Base-by-base conservation (phyloP, 345 rosid species). In the Populus alba region DNA sequence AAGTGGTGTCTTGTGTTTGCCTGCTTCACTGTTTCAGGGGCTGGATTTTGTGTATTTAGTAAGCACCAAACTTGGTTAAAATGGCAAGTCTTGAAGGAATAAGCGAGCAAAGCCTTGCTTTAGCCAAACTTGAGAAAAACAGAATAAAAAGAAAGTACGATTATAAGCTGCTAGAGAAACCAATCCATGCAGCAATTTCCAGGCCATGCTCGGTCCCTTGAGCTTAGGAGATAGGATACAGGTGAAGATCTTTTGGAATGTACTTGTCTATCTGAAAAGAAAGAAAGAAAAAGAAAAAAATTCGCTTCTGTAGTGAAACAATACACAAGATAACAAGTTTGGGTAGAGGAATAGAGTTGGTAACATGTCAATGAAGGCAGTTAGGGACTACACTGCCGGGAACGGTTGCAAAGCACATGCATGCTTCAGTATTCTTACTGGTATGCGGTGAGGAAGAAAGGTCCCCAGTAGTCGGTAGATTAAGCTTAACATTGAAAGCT, bases 361-460 rank as follows among this genome's bases (percentile, higher is more conserved):
- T 78, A 78, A 63, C 31, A 55, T 77, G 77, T 77, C 49, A 68
- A 7, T 73, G 51, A 65, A 47, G 33, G 82, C 75, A 80, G 79
- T 79, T 76, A 61, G 39, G 47, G 7, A 29, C n/a, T n/a, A 18
- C 38, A 70, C 67, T 55, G 73, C 41, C 53, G 1, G 45, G 71
- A 81, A 10, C 66, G 70, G 49, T 78, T 68, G 37, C 68, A 33
- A 22, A 9, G 59, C 85, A 76, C 73, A 79, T 72, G 85, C 73
- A 75, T 70, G 82, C 70, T 61, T 66, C 76, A 25, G 10, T 71
- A 74, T 65, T 71, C 45, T 59, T 33, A 45, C 62, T 27, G 0
- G 61, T 45, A 45, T 11, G 6, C 3, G 17, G 62, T 47, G 11
- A 15, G 23, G 20, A 53, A 11, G 17, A 1, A 7, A 38, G 16